These are phyloP conservation scores for Talaromyces verruculosus DNA, from an alignment of 2,329 filamentous ascomycete species.

Conservation along the genomic window DNA sequence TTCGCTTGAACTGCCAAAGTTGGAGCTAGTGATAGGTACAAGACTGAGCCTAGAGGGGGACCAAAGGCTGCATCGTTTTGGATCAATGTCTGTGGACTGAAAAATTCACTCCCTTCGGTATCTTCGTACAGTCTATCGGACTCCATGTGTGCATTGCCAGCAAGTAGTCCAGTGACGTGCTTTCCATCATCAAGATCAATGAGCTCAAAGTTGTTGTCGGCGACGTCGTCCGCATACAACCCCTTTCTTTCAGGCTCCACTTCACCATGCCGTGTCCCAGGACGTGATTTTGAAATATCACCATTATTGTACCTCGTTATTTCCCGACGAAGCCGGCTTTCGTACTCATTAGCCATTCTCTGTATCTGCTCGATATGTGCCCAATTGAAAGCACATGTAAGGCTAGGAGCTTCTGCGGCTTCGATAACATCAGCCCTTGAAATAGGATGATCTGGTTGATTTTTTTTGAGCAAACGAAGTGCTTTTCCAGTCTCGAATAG, in stretches of 20 bases:
- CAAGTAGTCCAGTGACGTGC: constrained; percentile 29
- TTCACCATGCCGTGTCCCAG: not conserved
- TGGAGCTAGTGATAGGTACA: constrained; percentile 70
- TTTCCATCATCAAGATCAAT: constrained; percentile 38
- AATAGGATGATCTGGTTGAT: constrained; percentile 71
- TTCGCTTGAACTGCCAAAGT: constrained; percentile 72
- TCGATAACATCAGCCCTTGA: constrained; percentile 53
- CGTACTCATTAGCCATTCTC: constrained; percentile 52
- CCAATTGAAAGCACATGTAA: constrained; percentile 74
- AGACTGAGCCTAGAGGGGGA: constrained; percentile 52
- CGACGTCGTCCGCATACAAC: constrained; percentile 12
- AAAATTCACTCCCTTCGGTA: constrained; percentile 28
- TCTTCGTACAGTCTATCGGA: constrained; percentile 34
- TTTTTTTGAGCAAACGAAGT: constrained; percentile 67
- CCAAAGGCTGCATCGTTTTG: constrained; percentile 31
- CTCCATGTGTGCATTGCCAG: constrained; percentile 27
- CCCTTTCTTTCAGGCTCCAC: not conserved
- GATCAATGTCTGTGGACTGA: constrained; percentile 24
- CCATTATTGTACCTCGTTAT: constrained; percentile 40
- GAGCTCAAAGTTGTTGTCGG: constrained; percentile 33
- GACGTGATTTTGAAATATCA: constrained; percentile 29
- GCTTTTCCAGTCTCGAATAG: constrained; percentile 82
- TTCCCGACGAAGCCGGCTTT: constrained; percentile 37
- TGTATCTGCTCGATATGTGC: constrained; percentile 65
- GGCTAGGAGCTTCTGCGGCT: constrained; percentile 54